Evolutionary conservation across 75 land plant genomes (phyloP).

Genomic region (Ceratopteris richardii): DNA sequence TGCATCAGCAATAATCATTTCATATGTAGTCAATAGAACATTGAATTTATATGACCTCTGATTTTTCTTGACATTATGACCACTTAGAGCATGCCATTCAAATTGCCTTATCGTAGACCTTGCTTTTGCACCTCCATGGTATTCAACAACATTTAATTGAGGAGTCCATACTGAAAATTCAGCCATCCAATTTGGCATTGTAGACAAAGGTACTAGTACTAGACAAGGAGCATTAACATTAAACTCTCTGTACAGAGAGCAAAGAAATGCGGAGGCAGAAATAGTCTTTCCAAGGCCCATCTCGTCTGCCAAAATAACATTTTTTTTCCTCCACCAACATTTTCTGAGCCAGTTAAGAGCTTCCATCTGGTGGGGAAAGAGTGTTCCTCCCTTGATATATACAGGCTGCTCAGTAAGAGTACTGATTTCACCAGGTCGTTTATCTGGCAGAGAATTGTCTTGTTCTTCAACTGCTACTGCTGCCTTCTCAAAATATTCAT

Average conservation of each 20-base stretch:
- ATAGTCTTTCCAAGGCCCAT: slow-evolving; percentile 98
- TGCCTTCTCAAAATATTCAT: slow-evolving; percentile 47
- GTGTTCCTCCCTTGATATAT: slow-evolving; percentile 73
- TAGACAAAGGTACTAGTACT: slow-evolving; percentile 88
- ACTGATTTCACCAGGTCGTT: slow-evolving; percentile 32
- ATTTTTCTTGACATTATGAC: slow-evolving; percentile 14
- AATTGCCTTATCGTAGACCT: slow-evolving; percentile 76
- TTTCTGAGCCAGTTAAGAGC: slow-evolving; percentile 92
- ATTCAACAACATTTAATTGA: slow-evolving; percentile 80
- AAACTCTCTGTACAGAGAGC: slow-evolving; percentile 72
- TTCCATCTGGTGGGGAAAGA: slow-evolving; percentile 97
- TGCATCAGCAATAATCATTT: slow-evolving; percentile 79
- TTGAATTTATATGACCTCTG: slow-evolving; percentile 55
- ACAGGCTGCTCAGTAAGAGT: slow-evolving; percentile 72
- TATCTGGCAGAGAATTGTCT: slow-evolving; percentile 14
- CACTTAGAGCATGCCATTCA: slow-evolving; percentile 80
- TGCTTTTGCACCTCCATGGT: slow-evolving; percentile 92
- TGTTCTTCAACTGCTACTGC: slow-evolving; percentile 25
- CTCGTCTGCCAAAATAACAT: slow-evolving; percentile 97
- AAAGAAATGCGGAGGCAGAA: slow-evolving; percentile 84
- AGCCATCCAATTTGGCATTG: slow-evolving; percentile 92
- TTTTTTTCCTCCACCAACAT: slow-evolving; percentile 79
- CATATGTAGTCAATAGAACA: slow-evolving; percentile 90
- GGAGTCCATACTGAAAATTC: slow-evolving; percentile 94
- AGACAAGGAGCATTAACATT: slow-evolving; percentile 70